phyloP scores from a whole-genome alignment of 306 rosid species.

The Amphicarpaea edgeworthii region DNA sequence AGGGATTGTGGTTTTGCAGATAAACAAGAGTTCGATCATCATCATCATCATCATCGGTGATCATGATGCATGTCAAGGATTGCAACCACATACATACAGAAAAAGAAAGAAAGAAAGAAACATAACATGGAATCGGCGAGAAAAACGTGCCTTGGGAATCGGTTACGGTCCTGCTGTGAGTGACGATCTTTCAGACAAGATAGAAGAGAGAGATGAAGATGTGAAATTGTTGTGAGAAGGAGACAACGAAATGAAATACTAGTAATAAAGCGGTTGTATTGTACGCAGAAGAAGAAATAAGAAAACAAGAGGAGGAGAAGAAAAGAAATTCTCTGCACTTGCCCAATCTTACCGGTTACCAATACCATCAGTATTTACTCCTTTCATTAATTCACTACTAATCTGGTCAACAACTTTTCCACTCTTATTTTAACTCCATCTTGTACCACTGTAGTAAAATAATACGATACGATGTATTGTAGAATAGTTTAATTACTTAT shows the following conservation, averaged over 20 bases:
- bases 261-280: slow-evolving; percentile 57
- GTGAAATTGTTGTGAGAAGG: slow-evolving; percentile 27
- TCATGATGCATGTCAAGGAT: slow-evolving; percentile 20
- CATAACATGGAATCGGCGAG: slow-evolving; percentile 11
- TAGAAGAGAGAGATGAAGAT: not conserved
- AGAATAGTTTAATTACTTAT: too few relatives aligned
- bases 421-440: not conserved
- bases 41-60: too few relatives aligned
- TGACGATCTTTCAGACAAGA: not conserved
- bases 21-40: slow-evolving; percentile 37
- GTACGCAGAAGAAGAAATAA: slow-evolving; percentile 39
- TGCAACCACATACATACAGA: not conserved
- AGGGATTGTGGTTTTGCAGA: slow-evolving; percentile 36
- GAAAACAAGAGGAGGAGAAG: slow-evolving; percentile 60
- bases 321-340: slow-evolving; percentile 50
- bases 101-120: too few relatives aligned
- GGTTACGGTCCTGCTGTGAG: slow-evolving; percentile 40
- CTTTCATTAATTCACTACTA: not conserved
- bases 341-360: slow-evolving; percentile 56
- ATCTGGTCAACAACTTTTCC: not conserved
- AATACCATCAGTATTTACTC: slow-evolving; percentile 35
- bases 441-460: too few relatives aligned
- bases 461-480: too few relatives aligned
- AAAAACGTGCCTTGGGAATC: slow-evolving; percentile 48
- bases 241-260: slow-evolving; percentile 42